Conservation (phyloP, 306 rosid species). For the Rosa persica region DNA sequence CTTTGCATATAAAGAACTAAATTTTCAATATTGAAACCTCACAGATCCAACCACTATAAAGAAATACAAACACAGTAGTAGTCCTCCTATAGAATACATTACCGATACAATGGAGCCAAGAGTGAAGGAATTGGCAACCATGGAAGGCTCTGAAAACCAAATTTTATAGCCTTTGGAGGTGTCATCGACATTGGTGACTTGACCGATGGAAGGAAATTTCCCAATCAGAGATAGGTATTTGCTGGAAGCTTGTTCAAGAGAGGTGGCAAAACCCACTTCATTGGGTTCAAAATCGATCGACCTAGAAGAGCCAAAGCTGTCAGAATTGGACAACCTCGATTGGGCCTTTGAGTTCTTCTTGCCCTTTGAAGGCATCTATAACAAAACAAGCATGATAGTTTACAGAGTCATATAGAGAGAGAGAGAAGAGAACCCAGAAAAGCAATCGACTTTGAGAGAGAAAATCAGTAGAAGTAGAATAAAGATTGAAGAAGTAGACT, state of each 20-base stretch:
- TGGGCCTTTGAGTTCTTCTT: conserved; percentile 56
- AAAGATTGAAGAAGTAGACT: no score
- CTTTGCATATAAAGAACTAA: no score
- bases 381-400: neutral
- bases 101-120: conserved; percentile 75
- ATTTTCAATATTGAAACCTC: no score
- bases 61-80: neutral
- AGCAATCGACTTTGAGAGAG: neutral
- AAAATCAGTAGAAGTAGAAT: neutral
- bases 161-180: conserved; percentile 38
- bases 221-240: conserved; percentile 55
- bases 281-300: conserved; percentile 23
- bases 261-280: conserved; percentile 38
- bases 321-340: conserved; percentile 41
- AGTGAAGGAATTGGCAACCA: conserved; percentile 55
- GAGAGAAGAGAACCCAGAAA: neutral
- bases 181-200: conserved; percentile 35
- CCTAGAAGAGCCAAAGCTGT: conserved; percentile 34
- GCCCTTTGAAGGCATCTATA: conserved; percentile 58
- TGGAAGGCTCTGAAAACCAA: conserved; percentile 75
- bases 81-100: conserved; percentile 7
- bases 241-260: conserved; percentile 55
- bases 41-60: no score
- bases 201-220: conserved; percentile 50
- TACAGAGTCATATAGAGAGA: no score